phyloP scores from a whole-genome alignment of 78 protist species.

The slime mould (Dictyostelium discoideum) region DNA sequence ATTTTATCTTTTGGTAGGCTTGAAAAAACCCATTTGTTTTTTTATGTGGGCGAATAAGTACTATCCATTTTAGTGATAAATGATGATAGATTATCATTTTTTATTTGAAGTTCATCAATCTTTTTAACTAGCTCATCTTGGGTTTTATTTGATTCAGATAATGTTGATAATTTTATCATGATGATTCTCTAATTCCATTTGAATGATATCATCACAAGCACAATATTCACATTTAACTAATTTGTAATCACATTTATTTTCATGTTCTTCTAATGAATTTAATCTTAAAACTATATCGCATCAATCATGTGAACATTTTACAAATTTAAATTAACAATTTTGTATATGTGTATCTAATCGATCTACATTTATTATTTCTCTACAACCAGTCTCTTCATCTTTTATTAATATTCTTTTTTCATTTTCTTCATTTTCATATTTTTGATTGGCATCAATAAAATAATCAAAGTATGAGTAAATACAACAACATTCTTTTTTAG shows the following conservation, averaged over 20 bases:
- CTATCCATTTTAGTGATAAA: no score
- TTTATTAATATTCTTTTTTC: neutral
- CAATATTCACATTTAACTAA: neutral
- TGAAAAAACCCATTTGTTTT: no score
- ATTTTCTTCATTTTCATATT: no score
- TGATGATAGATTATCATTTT: no score
- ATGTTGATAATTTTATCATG: no score
- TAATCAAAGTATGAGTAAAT: neutral
- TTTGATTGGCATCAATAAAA: no score
- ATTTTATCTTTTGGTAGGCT: no score
- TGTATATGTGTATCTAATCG: neutral
- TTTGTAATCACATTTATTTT: neutral
- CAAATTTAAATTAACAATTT: neutral
- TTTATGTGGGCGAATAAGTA: no score
- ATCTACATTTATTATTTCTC: neutral
- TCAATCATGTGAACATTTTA: neutral
- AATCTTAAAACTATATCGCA: neutral
- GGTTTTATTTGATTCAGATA: no score
- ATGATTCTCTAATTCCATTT: neutral
- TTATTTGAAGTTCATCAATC: no score
- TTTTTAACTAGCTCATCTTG: no score
- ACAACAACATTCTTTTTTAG: neutral
- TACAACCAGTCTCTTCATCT: neutral
- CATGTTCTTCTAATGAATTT: neutral
- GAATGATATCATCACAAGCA: neutral